Percentiles rank a stretch among this genome's conserved stretches.
phyloP scores from a whole-genome alignment of 352 stramenopile species.

The Globisporangium heterothallicum region DNA sequence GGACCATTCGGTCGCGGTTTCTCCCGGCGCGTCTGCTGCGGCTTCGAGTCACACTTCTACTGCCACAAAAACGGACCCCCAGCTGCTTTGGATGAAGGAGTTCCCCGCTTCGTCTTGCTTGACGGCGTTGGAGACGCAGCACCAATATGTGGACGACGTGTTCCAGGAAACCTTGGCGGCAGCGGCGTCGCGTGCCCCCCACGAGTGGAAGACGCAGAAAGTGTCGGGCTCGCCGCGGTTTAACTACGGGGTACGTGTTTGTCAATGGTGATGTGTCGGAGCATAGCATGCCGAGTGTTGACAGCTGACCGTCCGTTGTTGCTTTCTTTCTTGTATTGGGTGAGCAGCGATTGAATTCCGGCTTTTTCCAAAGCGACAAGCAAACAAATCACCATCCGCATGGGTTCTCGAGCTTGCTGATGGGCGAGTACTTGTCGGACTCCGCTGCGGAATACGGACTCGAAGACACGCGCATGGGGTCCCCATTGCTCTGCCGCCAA shows the following conservation, averaged over 20 bases:
- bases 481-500: constrained; percentile 23
- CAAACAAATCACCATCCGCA: not conserved
- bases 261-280: no score
- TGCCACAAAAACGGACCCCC: not conserved
- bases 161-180: constrained; percentile 18
- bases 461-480: constrained; percentile 19
- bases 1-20: no score
- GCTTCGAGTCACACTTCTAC: no score
- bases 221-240: constrained; percentile 2
- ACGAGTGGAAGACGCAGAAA: constrained; percentile 26
- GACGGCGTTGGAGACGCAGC: constrained; percentile 10
- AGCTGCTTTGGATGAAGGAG: constrained; percentile 16
- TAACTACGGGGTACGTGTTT: constrained; percentile 6
- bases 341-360: no score
- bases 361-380: constrained; percentile 20
- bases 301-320: no score
- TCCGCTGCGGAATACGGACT: constrained; percentile 22
- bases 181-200: constrained; percentile 7
- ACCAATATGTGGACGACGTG: constrained; percentile 22
- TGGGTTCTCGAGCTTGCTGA: not conserved
- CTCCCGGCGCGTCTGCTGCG: no score
- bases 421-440: constrained; percentile 12
- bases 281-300: no score
- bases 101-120: constrained; percentile 1
- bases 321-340: not conserved